These are phyloP conservation scores for Lactuca saligna DNA, from an alignment of 129 eudicot species.

Conservation along the genomic window DNA sequence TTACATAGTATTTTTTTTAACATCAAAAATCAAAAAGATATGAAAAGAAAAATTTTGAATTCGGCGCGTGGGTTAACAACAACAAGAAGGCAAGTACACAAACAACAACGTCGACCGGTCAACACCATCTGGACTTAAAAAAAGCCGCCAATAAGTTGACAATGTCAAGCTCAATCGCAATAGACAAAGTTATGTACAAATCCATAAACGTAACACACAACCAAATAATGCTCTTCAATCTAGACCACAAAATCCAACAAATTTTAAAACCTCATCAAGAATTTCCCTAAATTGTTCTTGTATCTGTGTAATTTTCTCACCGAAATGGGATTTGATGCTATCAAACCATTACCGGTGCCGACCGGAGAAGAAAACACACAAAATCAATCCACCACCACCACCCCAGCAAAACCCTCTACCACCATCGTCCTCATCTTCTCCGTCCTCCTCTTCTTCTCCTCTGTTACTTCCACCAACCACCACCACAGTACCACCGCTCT, in stretches of 20 bases:
- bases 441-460: conserved; percentile 44
- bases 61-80: too few relatives aligned
- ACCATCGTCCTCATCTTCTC: conserved; percentile 24
- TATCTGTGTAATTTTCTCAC: background rate
- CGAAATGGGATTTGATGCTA: conserved; percentile 11
- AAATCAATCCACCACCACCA: conserved; percentile 21
- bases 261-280: background rate
- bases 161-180: too few relatives aligned
- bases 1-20: too few relatives aligned
- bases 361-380: conserved; percentile 26
- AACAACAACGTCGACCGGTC: too few relatives aligned
- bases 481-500: conserved; percentile 15
- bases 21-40: too few relatives aligned
- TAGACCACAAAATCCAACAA: background rate
- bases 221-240: too few relatives aligned
- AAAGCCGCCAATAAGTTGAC: too few relatives aligned
- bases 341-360: conserved; percentile 28
- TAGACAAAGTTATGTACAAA: too few relatives aligned
- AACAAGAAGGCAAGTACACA: too few relatives aligned
- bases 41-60: too few relatives aligned
- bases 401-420: conserved; percentile 25
- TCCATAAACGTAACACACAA: too few relatives aligned
- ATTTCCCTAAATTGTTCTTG: background rate
- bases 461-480: background rate
- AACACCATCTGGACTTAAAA: too few relatives aligned